Base-by-base conservation (phyloP, 2,329 filamentous ascomycete genomes). In the Exophiala sp. region DNA sequence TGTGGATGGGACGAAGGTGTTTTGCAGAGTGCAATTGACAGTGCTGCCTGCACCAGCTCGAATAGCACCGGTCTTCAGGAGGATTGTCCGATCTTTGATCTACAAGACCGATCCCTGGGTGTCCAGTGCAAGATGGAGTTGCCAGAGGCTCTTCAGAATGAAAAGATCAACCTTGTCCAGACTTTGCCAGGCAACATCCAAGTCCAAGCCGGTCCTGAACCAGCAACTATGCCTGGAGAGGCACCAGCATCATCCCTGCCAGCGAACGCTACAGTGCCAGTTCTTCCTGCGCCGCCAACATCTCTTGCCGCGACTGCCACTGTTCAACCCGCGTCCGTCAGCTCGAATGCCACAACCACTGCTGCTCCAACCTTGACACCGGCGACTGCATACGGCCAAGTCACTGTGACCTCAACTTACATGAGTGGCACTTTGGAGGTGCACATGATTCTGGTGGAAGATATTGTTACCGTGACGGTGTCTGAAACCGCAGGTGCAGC, bases 41-140 rank as follows among this genome's bases (percentile, higher is more conserved):
- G 53, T 43, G 35, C 55, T 11, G 77, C 73, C 6, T 95, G 90
- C 77, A 91, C 83, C 44, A 85, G 81, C 67, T 63, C 62, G 0
- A 24, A 19, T 10, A 43, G 46, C n/a, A 39, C 39, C 14, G 90
- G 90, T 27, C 62, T 73, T 35, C 80, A 95, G 39, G 62, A 75
- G 37, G 88, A 90, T 66, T 96, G 90, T 70, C 70, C 79, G 0
- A 60, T 93, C 23, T 95, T 96, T 69, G 71, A 75, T 45, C 72
- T 94, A 48, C 81, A 90, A 65, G 68, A 68, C 45, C 74, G 81
- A 21, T 66, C 68, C 0, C 29, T 24, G 41, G 75, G 78, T 62
- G 60, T 65, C 1, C 60, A 78, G 50, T 95, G 89, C 72, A 72
- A 74, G 43, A 77, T 91, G 63, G 64, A 78, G 1, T 54, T 82